phyloP scores from a whole-genome alignment of 306 rosid genomes.

The Prunus fruticosa region DNA sequence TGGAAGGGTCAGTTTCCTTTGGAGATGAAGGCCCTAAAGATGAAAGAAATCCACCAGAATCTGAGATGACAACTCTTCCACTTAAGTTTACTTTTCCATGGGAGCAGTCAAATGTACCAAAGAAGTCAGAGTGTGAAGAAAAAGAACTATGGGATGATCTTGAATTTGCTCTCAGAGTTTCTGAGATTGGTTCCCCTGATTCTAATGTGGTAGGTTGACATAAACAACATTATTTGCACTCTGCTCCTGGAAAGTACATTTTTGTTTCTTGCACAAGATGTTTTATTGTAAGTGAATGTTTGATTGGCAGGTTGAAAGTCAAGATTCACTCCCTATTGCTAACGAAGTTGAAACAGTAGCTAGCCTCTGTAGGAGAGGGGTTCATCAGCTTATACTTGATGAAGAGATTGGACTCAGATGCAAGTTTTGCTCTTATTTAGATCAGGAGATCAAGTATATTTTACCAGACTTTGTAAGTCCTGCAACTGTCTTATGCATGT shows the following conservation, averaged over 20 bases:
- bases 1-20: constrained; percentile 18
- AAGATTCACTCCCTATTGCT: constrained; percentile 8
- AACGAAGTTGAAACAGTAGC: constrained; percentile 16
- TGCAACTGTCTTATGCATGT: background rate
- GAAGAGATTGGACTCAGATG: constrained; percentile 58
- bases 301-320: constrained; percentile 37
- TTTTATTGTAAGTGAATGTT: constrained; percentile 1
- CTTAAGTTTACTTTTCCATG: constrained; percentile 1
- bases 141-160: background rate
- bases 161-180: constrained; percentile 20
- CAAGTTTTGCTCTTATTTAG: constrained; percentile 34
- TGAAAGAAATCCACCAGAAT: too few species aligned
- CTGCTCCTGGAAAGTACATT: background rate
- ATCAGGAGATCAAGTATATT: constrained; percentile 39
- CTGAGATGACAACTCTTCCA: background rate
- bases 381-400: constrained; percentile 41
- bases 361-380: constrained; percentile 41
- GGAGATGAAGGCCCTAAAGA: too few species aligned
- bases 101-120: background rate
- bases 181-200: constrained; percentile 1
- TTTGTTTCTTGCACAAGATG: background rate
- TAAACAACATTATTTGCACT: background rate
- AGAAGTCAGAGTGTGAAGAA: background rate
- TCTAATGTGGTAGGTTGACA: constrained; percentile 25
- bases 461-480: constrained; percentile 55